Percentiles rank a stretch among this genome's conserved stretches.
Evolutionary conservation across 495 filamentous ascomycete species (phyloP).

Genomic region (Xylaria flabelliformis): DNA sequence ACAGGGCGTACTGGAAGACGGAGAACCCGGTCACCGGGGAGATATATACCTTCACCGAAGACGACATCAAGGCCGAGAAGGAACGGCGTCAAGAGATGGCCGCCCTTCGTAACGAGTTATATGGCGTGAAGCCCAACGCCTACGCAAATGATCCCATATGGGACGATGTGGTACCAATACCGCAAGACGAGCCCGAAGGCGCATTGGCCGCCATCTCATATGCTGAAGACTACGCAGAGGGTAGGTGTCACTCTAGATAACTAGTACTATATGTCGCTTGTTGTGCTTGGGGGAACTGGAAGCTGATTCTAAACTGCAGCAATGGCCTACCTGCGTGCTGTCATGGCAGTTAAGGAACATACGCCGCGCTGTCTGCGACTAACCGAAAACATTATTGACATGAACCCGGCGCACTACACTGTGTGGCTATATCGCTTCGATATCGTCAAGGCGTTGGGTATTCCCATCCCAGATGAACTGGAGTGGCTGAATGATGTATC

Average conservation of each 20-base stretch:
- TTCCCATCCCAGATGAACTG: constrained; percentile 74
- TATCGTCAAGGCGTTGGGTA: constrained; percentile 69
- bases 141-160: constrained; percentile 78
- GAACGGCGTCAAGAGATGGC: constrained; percentile 53
- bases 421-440: constrained; percentile 95
- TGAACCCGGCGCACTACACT: constrained; percentile 98
- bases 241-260: constrained; percentile 52
- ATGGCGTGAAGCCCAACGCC: constrained; percentile 49
- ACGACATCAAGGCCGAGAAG: constrained; percentile 54
- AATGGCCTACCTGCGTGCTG: constrained; percentile 83
- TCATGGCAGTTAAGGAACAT: constrained; percentile 89
- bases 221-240: constrained; percentile 81
- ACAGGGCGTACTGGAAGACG: constrained; percentile 30
- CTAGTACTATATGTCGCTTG: not conserved
- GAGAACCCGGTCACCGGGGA: constrained; percentile 30
- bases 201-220: constrained; percentile 92
- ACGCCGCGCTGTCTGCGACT: constrained; percentile 78
- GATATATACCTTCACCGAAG: constrained; percentile 40
- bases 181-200: constrained; percentile 77
- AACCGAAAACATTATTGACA: constrained; percentile 83
- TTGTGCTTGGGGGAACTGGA: not conserved
- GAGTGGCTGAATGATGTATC: constrained; percentile 85
- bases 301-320: constrained; percentile 43
- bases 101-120: constrained; percentile 46
- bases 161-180: constrained; percentile 83